Base-by-base conservation (phyloP, 768 basidiomycete species). In the Podaxis sp. region DNA sequence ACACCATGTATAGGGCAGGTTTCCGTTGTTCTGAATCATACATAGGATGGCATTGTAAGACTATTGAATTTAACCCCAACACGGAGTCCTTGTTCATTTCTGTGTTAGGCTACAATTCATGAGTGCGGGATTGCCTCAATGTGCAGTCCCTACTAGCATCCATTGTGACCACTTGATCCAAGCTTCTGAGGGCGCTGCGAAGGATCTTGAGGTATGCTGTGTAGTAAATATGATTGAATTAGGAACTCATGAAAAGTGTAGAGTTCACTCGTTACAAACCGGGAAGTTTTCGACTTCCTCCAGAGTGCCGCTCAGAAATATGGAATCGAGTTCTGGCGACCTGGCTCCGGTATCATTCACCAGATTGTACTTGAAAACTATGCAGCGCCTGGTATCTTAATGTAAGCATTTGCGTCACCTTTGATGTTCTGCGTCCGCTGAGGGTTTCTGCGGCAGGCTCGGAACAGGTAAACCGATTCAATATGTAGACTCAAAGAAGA, bases 161-260 rank as follows among this genome's bases (percentile, higher is more conserved):
- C 97, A 99, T 74, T 99, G 97, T 70, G 97, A 99, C 72, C 97
- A 99, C 76, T 83, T 99, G 51, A 98, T 99, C 63, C 94, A 95
- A 74, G 97, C 97, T 17, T 80, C 84, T n/a, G 85, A 89, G 59
- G 96, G 96, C 2, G 97, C 96, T 2, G 84, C 89, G 46, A 75
- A 85, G 2, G 97, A 99, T 71, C 78, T 99, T 63, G 80, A 93
- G 85, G 93, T 92, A 68, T 13, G 61, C 54, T 24, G 9, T 19
- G 24, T 52, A 44, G 15, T 36, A 59, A 26, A 51, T 51, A 11
- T 22, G 57, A 40, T 64, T 57, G 28, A n/a, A 11, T 36, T 33
- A 12, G 42, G 8, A 38, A 38, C 15, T 68, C 42, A 24, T 52
- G 53, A 57, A 62, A 8, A 26, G 30, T 44, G 2, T 68, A 95